Conservation (phyloP, 2,329 filamentous ascomycete genomes). For the Zopfia rhizophila region DNA sequence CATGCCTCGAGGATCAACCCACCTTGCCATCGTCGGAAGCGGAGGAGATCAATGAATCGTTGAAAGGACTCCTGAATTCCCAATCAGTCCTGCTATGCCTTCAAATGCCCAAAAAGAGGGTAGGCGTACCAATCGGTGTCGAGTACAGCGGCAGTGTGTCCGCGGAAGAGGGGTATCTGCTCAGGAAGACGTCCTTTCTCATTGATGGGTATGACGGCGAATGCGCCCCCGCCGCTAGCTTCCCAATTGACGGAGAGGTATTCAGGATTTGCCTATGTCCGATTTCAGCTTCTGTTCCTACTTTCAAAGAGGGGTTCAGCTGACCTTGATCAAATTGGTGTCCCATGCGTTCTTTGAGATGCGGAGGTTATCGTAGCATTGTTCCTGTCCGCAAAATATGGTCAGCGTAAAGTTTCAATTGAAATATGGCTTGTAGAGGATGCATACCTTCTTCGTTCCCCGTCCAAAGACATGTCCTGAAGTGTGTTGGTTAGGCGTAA, state of each 20-base stretch:
- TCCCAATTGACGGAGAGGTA: conserved; percentile 99
- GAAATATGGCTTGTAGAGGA: not conserved
- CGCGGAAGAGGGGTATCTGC: conserved; percentile 92
- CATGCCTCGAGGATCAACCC: conserved; percentile 16
- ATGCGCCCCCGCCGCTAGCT: conserved; percentile 92
- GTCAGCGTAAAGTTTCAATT: conserved; percentile 24
- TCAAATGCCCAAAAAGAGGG: not conserved
- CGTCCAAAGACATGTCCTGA: conserved; percentile 98
- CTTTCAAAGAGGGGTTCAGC: conserved; percentile 46
- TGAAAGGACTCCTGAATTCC: conserved; percentile 84
- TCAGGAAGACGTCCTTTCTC: conserved; percentile 93
- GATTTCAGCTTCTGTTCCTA: conserved; percentile 34
- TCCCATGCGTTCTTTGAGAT: conserved; percentile 99
- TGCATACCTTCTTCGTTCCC: conserved; percentile 79
- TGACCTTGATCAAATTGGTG: conserved; percentile 96
- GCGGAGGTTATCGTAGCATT: conserved; percentile 97
- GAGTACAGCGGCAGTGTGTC: conserved; percentile 93
- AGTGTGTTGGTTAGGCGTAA: conserved; percentile 36
- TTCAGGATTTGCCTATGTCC: conserved; percentile 84
- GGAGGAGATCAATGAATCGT: conserved; percentile 91
- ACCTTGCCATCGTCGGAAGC: conserved; percentile 95
- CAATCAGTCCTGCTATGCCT: conserved; percentile 11
- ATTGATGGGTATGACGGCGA: conserved; percentile 90
- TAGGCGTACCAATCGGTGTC: conserved; percentile 88
- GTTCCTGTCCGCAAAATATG: conserved; percentile 66